Conservation (phyloP, 345 rosid genomes). For the Turritis glabra region DNA sequence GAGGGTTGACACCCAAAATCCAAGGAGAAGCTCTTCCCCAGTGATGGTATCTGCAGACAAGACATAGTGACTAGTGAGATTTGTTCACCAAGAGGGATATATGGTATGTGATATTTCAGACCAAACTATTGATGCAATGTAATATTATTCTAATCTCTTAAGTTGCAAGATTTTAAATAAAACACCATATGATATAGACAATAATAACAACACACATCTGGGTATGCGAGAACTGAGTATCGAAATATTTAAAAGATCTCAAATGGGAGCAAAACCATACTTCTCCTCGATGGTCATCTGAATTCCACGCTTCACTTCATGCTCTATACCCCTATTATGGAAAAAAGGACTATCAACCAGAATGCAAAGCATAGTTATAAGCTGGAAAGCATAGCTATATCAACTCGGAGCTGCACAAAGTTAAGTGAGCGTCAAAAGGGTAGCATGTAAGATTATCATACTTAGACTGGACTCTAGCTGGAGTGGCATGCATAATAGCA, state of each 20-base stretch:
- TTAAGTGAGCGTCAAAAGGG: background rate
- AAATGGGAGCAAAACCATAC: constrained; percentile 49
- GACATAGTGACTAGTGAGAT: no score
- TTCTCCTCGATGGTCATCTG: constrained; percentile 70
- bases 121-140: background rate
- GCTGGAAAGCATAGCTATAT: no score
- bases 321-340: constrained; percentile 51
- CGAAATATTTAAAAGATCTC: background rate
- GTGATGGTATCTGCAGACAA: constrained; percentile 56
- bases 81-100: background rate
- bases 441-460: constrained; percentile 37
- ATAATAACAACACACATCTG: background rate
- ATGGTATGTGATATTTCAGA: constrained; percentile 14
- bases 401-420: background rate
- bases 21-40: constrained; percentile 93
- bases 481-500: constrained; percentile 96
- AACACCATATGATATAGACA: background rate
- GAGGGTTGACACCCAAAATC: constrained; percentile 71
- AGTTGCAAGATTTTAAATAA: constrained; percentile 1
- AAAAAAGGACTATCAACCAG: constrained; percentile 9
- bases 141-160: background rate
- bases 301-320: constrained; percentile 50
- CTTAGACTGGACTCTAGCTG: constrained; percentile 71
- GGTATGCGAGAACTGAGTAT: background rate
- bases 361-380: background rate